phyloP scores from a whole-genome alignment of 1,284 basidiomycete genomes.

The Pisolithus thermaeus region DNA sequence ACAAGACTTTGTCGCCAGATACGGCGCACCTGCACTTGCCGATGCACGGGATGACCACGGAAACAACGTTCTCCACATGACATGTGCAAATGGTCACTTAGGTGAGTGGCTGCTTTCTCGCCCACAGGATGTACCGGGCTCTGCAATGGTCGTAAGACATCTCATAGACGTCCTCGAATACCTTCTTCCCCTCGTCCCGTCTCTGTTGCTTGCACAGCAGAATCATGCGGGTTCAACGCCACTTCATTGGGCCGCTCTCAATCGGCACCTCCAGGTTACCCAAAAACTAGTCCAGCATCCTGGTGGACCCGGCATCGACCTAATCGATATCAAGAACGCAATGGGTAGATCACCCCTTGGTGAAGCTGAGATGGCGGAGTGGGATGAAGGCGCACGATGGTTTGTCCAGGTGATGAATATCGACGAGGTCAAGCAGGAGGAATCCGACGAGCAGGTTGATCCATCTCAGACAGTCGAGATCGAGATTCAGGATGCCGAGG shows the following conservation, averaged over 20 bases:
- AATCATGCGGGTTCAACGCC: constrained; percentile 75
- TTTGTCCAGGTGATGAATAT: constrained; percentile 72
- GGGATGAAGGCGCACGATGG: constrained; percentile 78
- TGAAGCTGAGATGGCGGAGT: constrained; percentile 70
- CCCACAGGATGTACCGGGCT: too few species aligned
- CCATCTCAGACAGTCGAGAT: constrained; percentile 29
- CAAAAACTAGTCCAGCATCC: constrained; percentile 61
- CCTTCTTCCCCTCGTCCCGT: constrained; percentile 58
- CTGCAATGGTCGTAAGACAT: constrained; percentile 30
- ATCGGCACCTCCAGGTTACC: constrained; percentile 64
- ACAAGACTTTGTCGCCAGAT: constrained; percentile 54
- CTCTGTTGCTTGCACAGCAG: constrained; percentile 50
- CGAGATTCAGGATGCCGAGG: constrained; percentile 65
- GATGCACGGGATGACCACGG: constrained; percentile 65
- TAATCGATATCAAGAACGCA: constrained; percentile 70
- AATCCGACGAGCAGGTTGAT: constrained; percentile 32
- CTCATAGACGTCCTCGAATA: constrained; percentile 64
- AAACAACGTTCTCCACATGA: constrained; percentile 82
- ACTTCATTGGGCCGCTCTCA: constrained; percentile 85
- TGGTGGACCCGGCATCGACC: constrained; percentile 49
- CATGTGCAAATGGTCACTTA: constrained; percentile 77
- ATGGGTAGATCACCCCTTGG: constrained; percentile 66
- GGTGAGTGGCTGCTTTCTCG: constrained; percentile 44
- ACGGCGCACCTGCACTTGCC: constrained; percentile 50
- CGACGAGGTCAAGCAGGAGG: constrained; percentile 37